phyloP scores from a whole-genome alignment of 2,329 filamentous ascomycete genomes.

The Beauveria sp. region DNA sequence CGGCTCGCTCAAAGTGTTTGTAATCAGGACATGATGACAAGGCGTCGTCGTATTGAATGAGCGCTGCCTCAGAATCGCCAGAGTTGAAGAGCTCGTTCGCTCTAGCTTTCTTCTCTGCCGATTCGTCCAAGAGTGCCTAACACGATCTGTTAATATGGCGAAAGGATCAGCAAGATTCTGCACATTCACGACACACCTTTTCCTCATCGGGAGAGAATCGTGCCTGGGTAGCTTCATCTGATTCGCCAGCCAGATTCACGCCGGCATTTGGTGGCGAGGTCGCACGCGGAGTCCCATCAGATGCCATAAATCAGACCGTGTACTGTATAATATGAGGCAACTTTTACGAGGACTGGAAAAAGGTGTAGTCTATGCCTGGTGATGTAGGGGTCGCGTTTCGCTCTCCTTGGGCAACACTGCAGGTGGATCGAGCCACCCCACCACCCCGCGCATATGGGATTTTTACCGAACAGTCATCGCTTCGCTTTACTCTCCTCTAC shows the following conservation, averaged over 20 bases:
- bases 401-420: background rate
- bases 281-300: background rate
- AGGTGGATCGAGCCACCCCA: constrained; percentile 1
- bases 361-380: background rate
- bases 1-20: constrained; percentile 79
- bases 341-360: background rate
- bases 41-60: constrained; percentile 76
- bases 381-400: background rate
- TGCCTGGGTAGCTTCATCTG: background rate
- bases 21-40: constrained; percentile 73
- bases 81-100: constrained; percentile 75
- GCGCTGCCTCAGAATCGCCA: constrained; percentile 65
- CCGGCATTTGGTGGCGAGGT: background rate
- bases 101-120: constrained; percentile 62
- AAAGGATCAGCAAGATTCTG: too few relatives aligned
- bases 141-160: background rate
- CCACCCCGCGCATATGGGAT: background rate
- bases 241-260: background rate
- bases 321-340: background rate
- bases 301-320: background rate
- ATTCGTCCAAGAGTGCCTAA: constrained; percentile 61
- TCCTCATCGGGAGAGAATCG: constrained; percentile 1
- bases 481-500: background rate
- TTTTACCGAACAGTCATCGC: background rate
- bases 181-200: background rate